Conservation (phyloP, 2,329 filamentous ascomycete genomes). For the Fusarium penzigii region DNA sequence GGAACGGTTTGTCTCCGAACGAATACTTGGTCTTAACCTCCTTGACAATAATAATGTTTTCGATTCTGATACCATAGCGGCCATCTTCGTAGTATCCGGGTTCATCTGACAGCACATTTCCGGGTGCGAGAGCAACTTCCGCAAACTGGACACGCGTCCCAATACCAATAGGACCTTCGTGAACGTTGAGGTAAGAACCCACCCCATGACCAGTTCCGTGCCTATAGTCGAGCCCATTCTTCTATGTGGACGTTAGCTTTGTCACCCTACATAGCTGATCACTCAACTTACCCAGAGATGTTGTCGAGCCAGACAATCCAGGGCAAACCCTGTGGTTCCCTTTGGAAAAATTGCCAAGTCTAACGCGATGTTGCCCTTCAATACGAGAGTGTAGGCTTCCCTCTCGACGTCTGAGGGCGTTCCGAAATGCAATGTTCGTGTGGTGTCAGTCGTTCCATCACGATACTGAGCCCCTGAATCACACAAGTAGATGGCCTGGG, state of each 20-base stretch:
- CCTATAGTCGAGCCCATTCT: slow-evolving; percentile 84
- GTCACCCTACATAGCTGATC: neutral
- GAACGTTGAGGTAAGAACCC: slow-evolving; percentile 93
- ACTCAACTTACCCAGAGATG: slow-evolving; percentile 73
- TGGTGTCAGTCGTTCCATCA: slow-evolving; percentile 95
- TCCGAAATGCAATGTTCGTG: slow-evolving; percentile 89
- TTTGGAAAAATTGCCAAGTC: slow-evolving; percentile 90
- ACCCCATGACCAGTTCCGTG: slow-evolving; percentile 97
- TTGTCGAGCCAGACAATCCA: slow-evolving; percentile 87
- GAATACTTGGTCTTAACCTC: slow-evolving; percentile 84
- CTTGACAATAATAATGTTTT: slow-evolving; percentile 90
- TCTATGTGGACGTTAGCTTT: slow-evolving; percentile 30
- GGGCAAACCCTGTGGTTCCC: slow-evolving; percentile 88
- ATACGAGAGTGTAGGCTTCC: slow-evolving; percentile 87
- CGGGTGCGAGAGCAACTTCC: slow-evolving; percentile 85
- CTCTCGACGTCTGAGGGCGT: slow-evolving; percentile 80
- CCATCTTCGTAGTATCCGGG: slow-evolving; percentile 98
- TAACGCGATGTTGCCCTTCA: slow-evolving; percentile 91
- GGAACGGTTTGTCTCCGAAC: slow-evolving; percentile 91
- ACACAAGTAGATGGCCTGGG: slow-evolving; percentile 85
- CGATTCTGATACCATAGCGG: slow-evolving; percentile 90
- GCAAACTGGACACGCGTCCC: slow-evolving; percentile 89
- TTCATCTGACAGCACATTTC: slow-evolving; percentile 94
- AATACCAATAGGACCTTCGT: slow-evolving; percentile 96
- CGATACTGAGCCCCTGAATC: slow-evolving; percentile 96